Conservation (phyloP, 2,329 filamentous ascomycete species). For the Aschersonia sp. region DNA sequence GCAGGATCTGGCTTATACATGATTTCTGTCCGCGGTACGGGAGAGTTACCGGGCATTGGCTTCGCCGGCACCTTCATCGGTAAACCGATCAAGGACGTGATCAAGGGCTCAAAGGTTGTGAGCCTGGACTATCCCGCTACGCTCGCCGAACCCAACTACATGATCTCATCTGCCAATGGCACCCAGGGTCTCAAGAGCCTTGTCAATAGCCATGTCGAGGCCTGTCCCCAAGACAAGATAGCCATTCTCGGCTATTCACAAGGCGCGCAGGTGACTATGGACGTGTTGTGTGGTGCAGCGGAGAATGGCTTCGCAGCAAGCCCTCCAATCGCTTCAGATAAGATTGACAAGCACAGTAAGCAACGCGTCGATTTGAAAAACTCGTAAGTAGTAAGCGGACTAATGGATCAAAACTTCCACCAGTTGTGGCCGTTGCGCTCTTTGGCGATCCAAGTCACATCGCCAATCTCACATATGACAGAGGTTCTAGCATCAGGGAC, state of each 20-base stretch:
- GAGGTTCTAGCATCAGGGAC: constrained; percentile 19
- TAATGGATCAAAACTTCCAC: neutral
- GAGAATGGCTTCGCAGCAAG: constrained; percentile 13
- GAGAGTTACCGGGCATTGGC: constrained; percentile 19
- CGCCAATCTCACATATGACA: constrained; percentile 19
- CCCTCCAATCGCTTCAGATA: constrained; percentile 10
- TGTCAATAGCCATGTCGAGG: constrained; percentile 16
- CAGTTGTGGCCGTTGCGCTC: constrained; percentile 24
- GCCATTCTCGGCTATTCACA: constrained; percentile 28
- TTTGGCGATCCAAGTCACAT: constrained; percentile 27
- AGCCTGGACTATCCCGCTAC: constrained; percentile 24
- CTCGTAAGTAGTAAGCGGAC: neutral
- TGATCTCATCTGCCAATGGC: constrained; percentile 19
- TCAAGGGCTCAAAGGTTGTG: constrained; percentile 19
- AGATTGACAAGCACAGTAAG: constrained; percentile 19
- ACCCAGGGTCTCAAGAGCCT: constrained; percentile 14
- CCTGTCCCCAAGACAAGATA: constrained; percentile 24
- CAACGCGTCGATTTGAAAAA: neutral
- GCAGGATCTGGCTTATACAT: constrained; percentile 21
- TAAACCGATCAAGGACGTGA: constrained; percentile 13
- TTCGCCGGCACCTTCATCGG: constrained; percentile 16
- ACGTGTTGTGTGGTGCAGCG: constrained; percentile 22
- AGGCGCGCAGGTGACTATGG: constrained; percentile 23
- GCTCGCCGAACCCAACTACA: constrained; percentile 16
- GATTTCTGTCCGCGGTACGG: constrained; percentile 23